Base-by-base conservation (phyloP, 208 protist species). In the Leptomonas pyrrhocoris region DNA sequence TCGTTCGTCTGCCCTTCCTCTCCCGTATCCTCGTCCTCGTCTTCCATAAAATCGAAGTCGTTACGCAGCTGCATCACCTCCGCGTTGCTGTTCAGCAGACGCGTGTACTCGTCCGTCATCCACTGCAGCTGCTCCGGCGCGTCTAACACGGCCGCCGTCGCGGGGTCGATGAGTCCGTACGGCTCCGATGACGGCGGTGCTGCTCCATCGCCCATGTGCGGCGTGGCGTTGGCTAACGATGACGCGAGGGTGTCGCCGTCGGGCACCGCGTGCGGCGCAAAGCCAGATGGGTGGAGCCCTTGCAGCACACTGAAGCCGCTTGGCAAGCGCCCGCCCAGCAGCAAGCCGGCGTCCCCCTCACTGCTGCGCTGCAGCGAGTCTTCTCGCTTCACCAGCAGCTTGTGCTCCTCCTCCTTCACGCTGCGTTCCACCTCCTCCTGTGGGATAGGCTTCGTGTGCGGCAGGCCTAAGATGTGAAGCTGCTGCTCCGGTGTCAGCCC, bases 381-480 rank as follows among this genome's bases (percentile, higher is more conserved):
- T 54, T 93, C 88, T 5, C 68, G 70, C 76, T 93, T 92, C 19
- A 94, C 42, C 11, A 92, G 58, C 40, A 94, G 74, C 57, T 85
- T 84, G 23, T 81, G 74, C 74, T 94, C 87, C 71, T 96, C 88
- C 19, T 69, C 66, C 76, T 86, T 89, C 40, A 93, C 75, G 69
- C 85, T 91, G 43, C 81, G 68, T 71, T 81, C 76, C 30, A 90
- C 85, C 43, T 77, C 78, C 43, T 86, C 73, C 21, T 67, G 72
- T 19, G 88, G 61, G 42, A 96, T 93, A 1, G 91, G 88, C 43
- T 86, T 86, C 16, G 89, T 88, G 77, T 94, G 69, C 1, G 83
- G 85, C 53, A 96, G 82, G 13, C 89, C 92, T 18, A 96, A 73
- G 54, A 96, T 93, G 51, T 81, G 76, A 46, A 96, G 79, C 77